Evolutionary conservation across 2,329 filamentous ascomycete genomes (phyloP).

Genomic region (Alternaria viburni): DNA sequence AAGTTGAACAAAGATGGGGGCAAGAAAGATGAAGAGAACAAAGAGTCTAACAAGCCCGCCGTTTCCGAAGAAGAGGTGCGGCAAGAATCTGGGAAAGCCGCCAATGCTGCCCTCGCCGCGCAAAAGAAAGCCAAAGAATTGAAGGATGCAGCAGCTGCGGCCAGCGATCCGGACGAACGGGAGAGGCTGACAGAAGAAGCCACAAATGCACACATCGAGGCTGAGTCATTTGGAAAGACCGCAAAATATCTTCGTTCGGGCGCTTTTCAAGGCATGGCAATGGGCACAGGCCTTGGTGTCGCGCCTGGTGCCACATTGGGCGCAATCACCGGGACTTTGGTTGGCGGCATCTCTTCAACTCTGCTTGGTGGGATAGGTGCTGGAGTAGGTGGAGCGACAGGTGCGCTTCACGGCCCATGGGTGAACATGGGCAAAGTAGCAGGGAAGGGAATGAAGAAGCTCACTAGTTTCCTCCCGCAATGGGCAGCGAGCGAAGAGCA

Average conservation of each 20-base stretch:
- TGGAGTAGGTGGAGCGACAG: conserved; percentile 23
- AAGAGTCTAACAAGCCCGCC: conserved; percentile 9
- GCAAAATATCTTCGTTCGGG: conserved; percentile 33
- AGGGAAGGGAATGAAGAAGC: conserved; percentile 24
- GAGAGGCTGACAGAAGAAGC: conserved; percentile 31
- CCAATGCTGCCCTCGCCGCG: conserved; percentile 22
- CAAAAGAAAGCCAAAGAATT: conserved; percentile 28
- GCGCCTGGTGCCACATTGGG: conserved; percentile 27
- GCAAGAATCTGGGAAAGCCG: conserved; percentile 27
- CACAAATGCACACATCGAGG: conserved; percentile 27
- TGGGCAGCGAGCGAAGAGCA: conserved; percentile 28
- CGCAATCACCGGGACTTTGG: conserved; percentile 26
- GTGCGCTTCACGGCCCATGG: conserved; percentile 22
- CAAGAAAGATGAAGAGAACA: background rate
- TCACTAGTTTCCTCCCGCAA: conserved; percentile 18
- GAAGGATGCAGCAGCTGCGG: conserved; percentile 22
- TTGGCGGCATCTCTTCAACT: conserved; percentile 28
- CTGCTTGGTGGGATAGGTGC: conserved; percentile 28
- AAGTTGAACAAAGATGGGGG: conserved; percentile 4
- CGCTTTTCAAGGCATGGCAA: conserved; percentile 30
- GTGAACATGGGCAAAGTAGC: conserved; percentile 20
- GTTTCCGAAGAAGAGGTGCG: conserved; percentile 25
- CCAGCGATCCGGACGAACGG: conserved; percentile 24
- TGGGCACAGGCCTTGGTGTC: conserved; percentile 28
- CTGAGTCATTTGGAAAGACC: conserved; percentile 33